Evolutionary conservation across 257 asterid genomes (phyloP).

Genomic region (Solanum infundibuliforme): DNA sequence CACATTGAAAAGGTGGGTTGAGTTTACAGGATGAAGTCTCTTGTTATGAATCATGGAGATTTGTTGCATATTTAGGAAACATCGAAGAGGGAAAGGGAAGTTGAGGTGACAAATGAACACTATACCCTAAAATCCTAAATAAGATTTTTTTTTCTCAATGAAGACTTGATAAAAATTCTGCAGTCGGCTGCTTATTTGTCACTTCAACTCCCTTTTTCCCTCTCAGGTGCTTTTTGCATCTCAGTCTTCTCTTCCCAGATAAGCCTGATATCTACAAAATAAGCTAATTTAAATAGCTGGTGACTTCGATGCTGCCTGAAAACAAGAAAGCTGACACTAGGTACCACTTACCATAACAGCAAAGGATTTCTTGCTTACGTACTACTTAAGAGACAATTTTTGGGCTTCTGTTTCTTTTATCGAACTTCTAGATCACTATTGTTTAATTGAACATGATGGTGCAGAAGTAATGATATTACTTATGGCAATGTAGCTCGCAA

Average conservation of each 20-base stretch:
- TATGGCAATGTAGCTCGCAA: not conserved
- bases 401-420: not conserved
- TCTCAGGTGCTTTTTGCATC: not conserved
- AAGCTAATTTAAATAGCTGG: not conserved
- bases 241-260: not conserved
- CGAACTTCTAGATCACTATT: not conserved
- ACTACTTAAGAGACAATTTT: not conserved
- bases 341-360: not conserved
- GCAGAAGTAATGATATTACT: not conserved
- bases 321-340: not conserved
- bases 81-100: not conserved
- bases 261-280: not conserved
- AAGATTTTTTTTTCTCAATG: not conserved
- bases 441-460: not conserved
- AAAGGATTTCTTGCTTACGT: not conserved
- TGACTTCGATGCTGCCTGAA: not conserved
- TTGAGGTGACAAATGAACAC: not conserved
- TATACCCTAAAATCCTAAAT: not conserved
- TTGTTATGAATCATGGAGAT: not conserved
- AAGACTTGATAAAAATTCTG: not conserved
- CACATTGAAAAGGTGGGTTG: not conserved
- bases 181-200: not conserved
- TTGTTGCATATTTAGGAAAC: not conserved
- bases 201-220: not conserved
- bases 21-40: not conserved